Conservation (phyloP, 768 basidiomycete species). For the Leccinum imitatum region DNA sequence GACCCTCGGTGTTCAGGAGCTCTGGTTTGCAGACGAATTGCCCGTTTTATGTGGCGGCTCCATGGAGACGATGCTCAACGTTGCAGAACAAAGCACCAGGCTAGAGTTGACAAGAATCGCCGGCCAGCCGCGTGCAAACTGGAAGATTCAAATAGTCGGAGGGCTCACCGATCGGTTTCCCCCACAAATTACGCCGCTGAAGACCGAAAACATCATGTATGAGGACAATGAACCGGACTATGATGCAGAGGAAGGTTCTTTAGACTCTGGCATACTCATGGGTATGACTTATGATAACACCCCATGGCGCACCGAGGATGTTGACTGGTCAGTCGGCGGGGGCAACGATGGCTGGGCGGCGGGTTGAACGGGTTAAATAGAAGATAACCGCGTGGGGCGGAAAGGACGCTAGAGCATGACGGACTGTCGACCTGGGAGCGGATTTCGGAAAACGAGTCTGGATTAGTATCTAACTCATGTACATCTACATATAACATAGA, state of each 20-base stretch:
- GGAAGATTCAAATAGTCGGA: constrained; percentile 33
- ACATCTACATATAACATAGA: constrained; percentile 19
- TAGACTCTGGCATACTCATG: constrained; percentile 31
- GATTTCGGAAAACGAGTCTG: constrained; percentile 5
- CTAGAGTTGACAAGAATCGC: constrained; percentile 26
- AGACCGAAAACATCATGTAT: constrained; percentile 14
- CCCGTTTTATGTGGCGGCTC: constrained; percentile 36
- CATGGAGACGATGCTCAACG: constrained; percentile 28
- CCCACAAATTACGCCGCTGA: constrained; percentile 7
- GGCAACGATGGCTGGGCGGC: constrained; percentile 10
- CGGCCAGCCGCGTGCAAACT: constrained; percentile 22
- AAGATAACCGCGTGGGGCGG: not conserved
- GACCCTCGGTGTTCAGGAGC: constrained; percentile 42
- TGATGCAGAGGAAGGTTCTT: constrained; percentile 21
- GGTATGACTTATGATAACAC: constrained; percentile 4
- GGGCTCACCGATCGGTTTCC: constrained; percentile 11
- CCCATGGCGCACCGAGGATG: constrained; percentile 7
- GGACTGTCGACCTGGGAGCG: not conserved
- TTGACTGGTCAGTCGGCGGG: constrained; percentile 6
- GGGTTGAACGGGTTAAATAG: constrained; percentile 2
- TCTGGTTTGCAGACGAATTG: constrained; percentile 48
- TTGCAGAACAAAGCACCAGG: constrained; percentile 22
- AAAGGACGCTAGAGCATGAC: not conserved
- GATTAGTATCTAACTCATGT: constrained; percentile 27
- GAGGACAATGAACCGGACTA: constrained; percentile 24